Percentiles rank a stretch among this genome's conserved stretches.
These are phyloP conservation scores for Talaromyces sp. DNA, from an alignment of 2,329 filamentous ascomycete genomes.

Conservation along the genomic window DNA sequence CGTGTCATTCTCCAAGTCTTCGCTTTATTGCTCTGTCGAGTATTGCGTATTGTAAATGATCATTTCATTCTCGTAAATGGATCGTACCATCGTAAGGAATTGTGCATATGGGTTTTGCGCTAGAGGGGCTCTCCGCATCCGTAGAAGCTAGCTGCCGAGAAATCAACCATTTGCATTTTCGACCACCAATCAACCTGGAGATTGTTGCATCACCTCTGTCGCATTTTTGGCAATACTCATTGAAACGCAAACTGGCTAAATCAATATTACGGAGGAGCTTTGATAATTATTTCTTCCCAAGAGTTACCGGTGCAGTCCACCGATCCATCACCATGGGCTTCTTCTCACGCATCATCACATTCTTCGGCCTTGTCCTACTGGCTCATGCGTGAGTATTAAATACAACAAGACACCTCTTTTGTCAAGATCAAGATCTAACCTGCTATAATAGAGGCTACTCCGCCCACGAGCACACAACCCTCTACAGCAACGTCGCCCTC, in stretches of 20 bases:
- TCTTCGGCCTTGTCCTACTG: slow-evolving; percentile 74
- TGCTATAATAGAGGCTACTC: slow-evolving; percentile 78
- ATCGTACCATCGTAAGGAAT: background rate
- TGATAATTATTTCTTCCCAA: background rate
- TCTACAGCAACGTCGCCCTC: slow-evolving; percentile 59
- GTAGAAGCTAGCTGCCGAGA: slow-evolving; percentile 2
- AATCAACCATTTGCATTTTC: background rate
- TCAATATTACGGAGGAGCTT: background rate
- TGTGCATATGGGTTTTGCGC: slow-evolving; percentile 8
- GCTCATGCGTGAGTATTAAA: slow-evolving; percentile 72
- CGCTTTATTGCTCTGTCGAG: background rate
- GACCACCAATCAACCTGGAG: background rate
- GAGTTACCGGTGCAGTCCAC: background rate
- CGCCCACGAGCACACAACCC: slow-evolving; percentile 82
- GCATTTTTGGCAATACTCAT: background rate
- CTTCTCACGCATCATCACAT: slow-evolving; percentile 68
- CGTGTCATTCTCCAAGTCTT: background rate
- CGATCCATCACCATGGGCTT: slow-evolving; percentile 60
- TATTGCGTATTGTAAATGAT: background rate
- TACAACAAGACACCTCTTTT: background rate
- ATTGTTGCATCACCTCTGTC: background rate
- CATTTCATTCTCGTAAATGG: background rate
- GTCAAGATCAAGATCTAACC: background rate
- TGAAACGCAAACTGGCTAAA: background rate
- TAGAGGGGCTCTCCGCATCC: slow-evolving; percentile 11